Conservation (phyloP, 805 yeast genomes). For the Candida adriatica region DNA sequence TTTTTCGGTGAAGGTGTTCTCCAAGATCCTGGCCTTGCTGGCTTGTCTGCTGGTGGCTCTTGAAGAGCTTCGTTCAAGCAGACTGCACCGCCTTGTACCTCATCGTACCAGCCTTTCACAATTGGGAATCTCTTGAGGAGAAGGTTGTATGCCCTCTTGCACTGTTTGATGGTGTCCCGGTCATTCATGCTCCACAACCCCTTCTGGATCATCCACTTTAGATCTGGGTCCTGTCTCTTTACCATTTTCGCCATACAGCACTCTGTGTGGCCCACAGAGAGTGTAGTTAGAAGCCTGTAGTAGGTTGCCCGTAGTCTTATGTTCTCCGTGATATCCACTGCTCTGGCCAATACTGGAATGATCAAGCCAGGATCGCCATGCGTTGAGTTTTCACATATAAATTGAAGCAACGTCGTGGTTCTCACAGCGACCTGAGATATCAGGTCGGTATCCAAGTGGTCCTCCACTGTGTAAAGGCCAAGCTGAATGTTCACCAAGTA, state of each 20-base stretch:
- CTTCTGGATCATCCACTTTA: constrained; percentile 28
- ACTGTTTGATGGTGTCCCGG: constrained; percentile 16
- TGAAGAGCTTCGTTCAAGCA: background rate
- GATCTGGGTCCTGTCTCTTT: constrained; percentile 18
- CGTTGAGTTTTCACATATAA: constrained; percentile 12
- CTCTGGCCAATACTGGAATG: constrained; percentile 31
- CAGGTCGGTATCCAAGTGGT: constrained; percentile 12
- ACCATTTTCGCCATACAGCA: constrained; percentile 33
- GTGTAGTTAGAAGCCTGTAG: constrained; percentile 17
- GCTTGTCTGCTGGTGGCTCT: background rate
- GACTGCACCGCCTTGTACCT: constrained; percentile 17
- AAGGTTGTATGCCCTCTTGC: constrained; percentile 22
- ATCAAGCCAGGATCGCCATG: constrained; percentile 28
- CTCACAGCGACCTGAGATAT: constrained; percentile 14
- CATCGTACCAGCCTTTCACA: constrained; percentile 18
- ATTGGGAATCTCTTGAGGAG: constrained; percentile 15
- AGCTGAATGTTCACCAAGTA: constrained; percentile 30
- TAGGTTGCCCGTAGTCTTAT: constrained; percentile 19
- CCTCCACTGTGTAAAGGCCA: constrained; percentile 23
- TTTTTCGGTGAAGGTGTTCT: constrained; percentile 2
- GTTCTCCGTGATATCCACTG: constrained; percentile 23
- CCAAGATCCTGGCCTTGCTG: constrained; percentile 16
- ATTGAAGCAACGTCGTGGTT: constrained; percentile 16
- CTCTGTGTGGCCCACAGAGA: constrained; percentile 24
- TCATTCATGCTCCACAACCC: constrained; percentile 29